Evolutionary conservation across 139 green algal species (phyloP), one percentile per base, ranked within the genome.

Genomic region (Picochlorum sp.): DNA sequence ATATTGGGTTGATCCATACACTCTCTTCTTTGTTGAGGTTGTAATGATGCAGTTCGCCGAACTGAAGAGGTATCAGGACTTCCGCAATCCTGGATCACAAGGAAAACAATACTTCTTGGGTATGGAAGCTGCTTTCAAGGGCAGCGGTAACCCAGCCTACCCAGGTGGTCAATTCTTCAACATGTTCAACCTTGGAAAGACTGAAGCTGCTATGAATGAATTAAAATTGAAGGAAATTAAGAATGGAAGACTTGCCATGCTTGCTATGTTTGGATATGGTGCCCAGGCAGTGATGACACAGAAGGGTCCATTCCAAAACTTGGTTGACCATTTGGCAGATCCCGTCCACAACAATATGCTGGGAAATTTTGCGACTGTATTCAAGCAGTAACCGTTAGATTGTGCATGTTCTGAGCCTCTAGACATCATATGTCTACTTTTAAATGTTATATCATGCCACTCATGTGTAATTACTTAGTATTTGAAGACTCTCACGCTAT

Each of bases 151-250:
- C 74, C 82, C 91, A 8, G 65, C 81, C 50, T 98, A 98, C 87
- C 91, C 91, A 51, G 87, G 92, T 57, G 93, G 92, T 65, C 76
- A 73, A 20, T 89, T 84, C 55, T 99, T 98, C 93, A 98, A 99
- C 88, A 64, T 94, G 55, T 73, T 90, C 64, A 82, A 84, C 75
- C 70, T 96, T 40, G 90, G 83, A 36, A 82, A 82, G 73, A 86
- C 81, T 63, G 73, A 67, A 59, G 76, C 71, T 25, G 75, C 77
- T 22, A 80, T 94, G 77, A 88, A 89, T 61, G 78, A 80, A 59
- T 72, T 96, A 37, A 66, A 66, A 40, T 14, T 54, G 13, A 97
- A 96, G 71, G 93, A 99, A 86, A 73, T 98, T 43, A 93, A 95
- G 80, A 96, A 99, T 70, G 93, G 90, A 28, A 61, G 81, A 22